phyloP scores from a whole-genome alignment of 345 rosid genomes.

The Angophora floribunda region DNA sequence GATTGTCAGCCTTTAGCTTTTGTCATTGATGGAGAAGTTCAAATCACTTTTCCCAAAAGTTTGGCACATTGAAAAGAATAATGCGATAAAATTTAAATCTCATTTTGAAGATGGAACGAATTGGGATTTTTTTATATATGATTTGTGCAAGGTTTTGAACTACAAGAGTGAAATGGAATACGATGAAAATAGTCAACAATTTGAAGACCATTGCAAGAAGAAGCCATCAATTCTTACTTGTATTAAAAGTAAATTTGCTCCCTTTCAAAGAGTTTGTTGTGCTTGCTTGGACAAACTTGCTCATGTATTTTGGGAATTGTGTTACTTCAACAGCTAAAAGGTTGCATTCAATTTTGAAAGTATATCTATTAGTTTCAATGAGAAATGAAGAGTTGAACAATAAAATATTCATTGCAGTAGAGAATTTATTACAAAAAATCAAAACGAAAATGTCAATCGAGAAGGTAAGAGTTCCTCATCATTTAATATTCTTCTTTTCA shows the following conservation, averaged over 20 bases:
- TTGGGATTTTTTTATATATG: background rate
- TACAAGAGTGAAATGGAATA: background rate
- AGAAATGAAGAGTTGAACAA: background rate
- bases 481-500: background rate
- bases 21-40: background rate
- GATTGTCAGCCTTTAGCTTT: background rate
- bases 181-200: background rate
- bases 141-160: background rate
- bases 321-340: background rate
- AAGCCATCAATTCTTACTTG: background rate
- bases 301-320: background rate
- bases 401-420: background rate
- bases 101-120: background rate
- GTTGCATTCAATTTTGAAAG: background rate
- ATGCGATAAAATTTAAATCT: background rate
- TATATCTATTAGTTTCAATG: background rate
- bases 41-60: background rate
- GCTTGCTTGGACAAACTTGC: background rate
- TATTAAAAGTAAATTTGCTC: background rate
- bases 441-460: background rate
- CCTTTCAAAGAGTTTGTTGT: background rate
- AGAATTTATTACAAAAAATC: background rate
- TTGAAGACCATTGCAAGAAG: background rate
- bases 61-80: background rate
- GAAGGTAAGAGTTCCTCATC: background rate